Evolutionary conservation across 805 yeast species (phyloP), one percentile per base, ranked within the genome.

Genomic region (Ogataea zsoltii): DNA sequence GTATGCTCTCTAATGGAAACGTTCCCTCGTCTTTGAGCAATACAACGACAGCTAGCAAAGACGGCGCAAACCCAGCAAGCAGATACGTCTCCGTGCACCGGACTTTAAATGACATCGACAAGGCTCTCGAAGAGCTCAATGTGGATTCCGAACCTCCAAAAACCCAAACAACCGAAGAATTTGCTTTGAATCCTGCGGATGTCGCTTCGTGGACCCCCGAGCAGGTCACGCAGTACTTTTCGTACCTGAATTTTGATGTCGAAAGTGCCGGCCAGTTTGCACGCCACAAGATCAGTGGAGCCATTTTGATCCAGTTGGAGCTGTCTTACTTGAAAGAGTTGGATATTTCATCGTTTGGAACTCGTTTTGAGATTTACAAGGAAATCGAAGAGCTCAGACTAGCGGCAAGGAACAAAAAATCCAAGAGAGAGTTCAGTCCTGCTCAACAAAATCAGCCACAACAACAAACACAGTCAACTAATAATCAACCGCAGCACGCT

Each of bases 311-410:
- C 42, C 95, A 91, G 65, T 74, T 94, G 50, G 97, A 92, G 58
- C 73, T 92, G 50, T 77, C 88, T 1, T 87, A 87, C 58, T 74
- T 94, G 58, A 94, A 92, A 63, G 99, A 94, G 65, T 71, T 94
- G 46, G 99, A 91, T 45, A 92, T 94, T 42, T 75, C 80, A 39
- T 87, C 96, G 3, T 94, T 94, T 69, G 99, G 99, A 21, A 91
- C 97, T 0, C 77, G 99, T 52, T 94, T 90, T 66, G 97, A 91
- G 63, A 80, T 94, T 38, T 83, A 81, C 66, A 90, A 89, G 61
- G 96, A 88, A 62, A 92, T 94, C 56, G 96, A 88, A 62, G 77
- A 81, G 30, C 69, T 85, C 56, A 74, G 73, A 48, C 60, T 55
- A 12, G 63, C 63, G 10, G 50, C 66, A 2, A 52, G 44, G 33